These are phyloP conservation scores for Vitis cinerea DNA, from an alignment of 164 flowering plant species.

Conservation along the genomic window DNA sequence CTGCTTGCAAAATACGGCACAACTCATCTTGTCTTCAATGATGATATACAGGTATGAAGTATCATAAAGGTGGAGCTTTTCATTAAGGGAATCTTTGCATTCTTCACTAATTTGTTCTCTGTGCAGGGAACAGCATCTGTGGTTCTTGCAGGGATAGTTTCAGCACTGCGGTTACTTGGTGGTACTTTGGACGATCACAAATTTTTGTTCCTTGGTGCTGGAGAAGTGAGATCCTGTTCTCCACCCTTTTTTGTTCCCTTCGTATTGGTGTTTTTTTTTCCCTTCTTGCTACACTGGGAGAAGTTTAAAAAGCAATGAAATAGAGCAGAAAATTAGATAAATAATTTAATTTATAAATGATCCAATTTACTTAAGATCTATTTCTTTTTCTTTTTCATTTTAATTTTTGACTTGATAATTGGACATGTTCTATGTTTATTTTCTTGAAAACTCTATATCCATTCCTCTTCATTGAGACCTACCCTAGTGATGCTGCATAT, in stretches of 20 bases:
- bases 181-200: conserved; percentile 74
- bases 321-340: background rate
- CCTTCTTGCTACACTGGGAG: background rate
- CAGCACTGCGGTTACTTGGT: conserved; percentile 64
- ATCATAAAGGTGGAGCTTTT: background rate
- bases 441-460: too few species aligned
- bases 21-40: conserved; percentile 88
- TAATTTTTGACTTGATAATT: too few species aligned
- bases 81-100: background rate
- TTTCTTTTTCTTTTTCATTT: too few species aligned
- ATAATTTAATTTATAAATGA: too few species aligned
- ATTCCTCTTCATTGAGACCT: background rate
- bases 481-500: background rate
- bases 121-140: conserved; percentile 91
- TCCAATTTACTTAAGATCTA: too few species aligned
- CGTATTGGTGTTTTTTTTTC: background rate
- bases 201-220: conserved; percentile 93
- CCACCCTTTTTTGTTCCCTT: too few species aligned
- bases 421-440: too few species aligned
- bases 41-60: conserved; percentile 84
- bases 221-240: conserved; percentile 57
- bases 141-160: conserved; percentile 84
- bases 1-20: conserved; percentile 63
- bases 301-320: background rate
- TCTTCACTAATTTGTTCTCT: conserved; percentile 5